These are phyloP conservation scores for Ophiorrhiza pumila DNA, from an alignment of 257 asterid species.

Conservation along the genomic window DNA sequence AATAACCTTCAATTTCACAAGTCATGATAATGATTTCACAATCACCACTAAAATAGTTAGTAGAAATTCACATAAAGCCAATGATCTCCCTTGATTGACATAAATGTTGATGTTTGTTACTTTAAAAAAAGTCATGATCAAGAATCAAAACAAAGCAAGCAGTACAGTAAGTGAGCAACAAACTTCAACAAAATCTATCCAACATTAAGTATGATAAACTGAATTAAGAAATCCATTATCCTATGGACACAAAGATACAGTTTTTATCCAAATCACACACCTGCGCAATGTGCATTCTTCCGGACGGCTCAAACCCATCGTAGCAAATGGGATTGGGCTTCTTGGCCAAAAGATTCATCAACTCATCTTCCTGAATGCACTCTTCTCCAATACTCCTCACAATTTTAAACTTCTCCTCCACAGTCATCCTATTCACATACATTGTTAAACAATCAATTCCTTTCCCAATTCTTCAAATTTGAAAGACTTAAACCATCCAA, in stretches of 20 bases:
- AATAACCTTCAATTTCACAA: not conserved
- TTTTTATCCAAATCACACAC: slow-evolving; percentile 23
- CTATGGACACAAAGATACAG: not conserved
- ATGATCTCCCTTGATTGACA: no score
- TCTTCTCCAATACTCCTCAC: slow-evolving; percentile 88
- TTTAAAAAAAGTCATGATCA: not conserved
- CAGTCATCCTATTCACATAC: slow-evolving; percentile 37
- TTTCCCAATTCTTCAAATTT: not conserved
- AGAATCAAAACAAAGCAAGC: not conserved
- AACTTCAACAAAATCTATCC: not conserved
- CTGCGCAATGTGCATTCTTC: slow-evolving; percentile 98
- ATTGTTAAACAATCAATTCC: not conserved
- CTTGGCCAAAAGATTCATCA: slow-evolving; percentile 56
- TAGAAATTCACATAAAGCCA: not conserved
- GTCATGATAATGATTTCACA: not conserved
- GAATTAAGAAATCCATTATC: not conserved
- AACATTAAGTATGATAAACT: not conserved
- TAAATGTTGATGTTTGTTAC: not conserved
- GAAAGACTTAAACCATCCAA: not conserved
- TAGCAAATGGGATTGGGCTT: slow-evolving; percentile 72
- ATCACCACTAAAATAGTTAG: not conserved
- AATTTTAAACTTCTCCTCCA: slow-evolving; percentile 55
- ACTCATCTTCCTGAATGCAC: slow-evolving; percentile 86
- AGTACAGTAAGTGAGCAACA: not conserved
- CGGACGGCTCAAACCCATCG: slow-evolving; percentile 93